These are phyloP conservation scores for Annulohypoxylon stygium DNA, from an alignment of 495 filamentous ascomycete genomes.

Conservation along the genomic window DNA sequence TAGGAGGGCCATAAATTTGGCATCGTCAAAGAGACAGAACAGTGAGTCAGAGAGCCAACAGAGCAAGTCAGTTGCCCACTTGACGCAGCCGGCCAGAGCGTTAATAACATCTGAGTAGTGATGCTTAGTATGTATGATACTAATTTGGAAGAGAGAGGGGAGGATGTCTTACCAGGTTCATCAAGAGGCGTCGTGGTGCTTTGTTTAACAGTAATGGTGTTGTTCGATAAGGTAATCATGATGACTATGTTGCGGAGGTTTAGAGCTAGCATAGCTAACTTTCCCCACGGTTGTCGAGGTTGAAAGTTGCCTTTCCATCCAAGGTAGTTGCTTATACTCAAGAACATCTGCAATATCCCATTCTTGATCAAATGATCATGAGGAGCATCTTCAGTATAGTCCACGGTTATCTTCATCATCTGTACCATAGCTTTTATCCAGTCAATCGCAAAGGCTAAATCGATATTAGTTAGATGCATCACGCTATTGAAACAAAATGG, in stretches of 20 bases:
- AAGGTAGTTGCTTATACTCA: slow-evolving; percentile 77
- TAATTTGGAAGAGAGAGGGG: background rate
- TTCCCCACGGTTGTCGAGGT: slow-evolving; percentile 71
- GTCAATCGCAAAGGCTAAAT: slow-evolving; percentile 61
- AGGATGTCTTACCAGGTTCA: slow-evolving; percentile 69
- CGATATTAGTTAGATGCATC: slow-evolving; percentile 47
- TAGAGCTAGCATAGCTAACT: slow-evolving; percentile 79
- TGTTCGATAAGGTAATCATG: slow-evolving; percentile 72
- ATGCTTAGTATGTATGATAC: slow-evolving; percentile 14
- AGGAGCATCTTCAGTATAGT: slow-evolving; percentile 75
- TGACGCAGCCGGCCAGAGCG: slow-evolving; percentile 66
- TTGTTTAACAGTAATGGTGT: slow-evolving; percentile 49
- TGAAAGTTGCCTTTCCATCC: slow-evolving; percentile 72
- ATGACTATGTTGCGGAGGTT: slow-evolving; percentile 78
- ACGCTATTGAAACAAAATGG: slow-evolving; percentile 41
- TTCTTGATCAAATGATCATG: slow-evolving; percentile 79
- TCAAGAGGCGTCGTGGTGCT: slow-evolving; percentile 67
- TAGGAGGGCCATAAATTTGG: slow-evolving; percentile 60
- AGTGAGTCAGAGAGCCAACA: slow-evolving; percentile 77
- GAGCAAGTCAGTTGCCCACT: slow-evolving; percentile 78
- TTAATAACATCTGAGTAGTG: slow-evolving; percentile 63
- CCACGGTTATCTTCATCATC: slow-evolving; percentile 73
- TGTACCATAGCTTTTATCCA: slow-evolving; percentile 74
- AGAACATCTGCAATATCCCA: slow-evolving; percentile 73
- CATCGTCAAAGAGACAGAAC: slow-evolving; percentile 70